These are phyloP conservation scores for Apiospora malaysiana DNA, from an alignment of 2,329 filamentous ascomycete species.

Conservation along the genomic window DNA sequence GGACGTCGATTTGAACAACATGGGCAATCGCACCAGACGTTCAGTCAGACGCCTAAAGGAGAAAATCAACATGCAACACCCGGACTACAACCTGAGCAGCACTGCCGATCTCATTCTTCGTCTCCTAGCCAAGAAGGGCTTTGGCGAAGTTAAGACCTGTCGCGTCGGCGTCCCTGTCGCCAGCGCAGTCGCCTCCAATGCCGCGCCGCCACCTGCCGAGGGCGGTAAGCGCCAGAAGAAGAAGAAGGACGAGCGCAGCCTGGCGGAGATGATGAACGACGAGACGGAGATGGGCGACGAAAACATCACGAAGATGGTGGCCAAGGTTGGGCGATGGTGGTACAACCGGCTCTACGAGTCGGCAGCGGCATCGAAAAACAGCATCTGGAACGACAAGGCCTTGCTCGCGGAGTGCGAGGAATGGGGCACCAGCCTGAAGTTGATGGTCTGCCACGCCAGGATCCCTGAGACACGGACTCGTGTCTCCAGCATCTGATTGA, in stretches of 20 bases:
- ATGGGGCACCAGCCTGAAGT: constrained; percentile 83
- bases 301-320: constrained; percentile 89
- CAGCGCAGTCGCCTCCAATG: constrained; percentile 48
- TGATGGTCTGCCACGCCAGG: constrained; percentile 90
- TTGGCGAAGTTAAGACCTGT: constrained; percentile 75
- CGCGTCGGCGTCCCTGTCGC: constrained; percentile 79
- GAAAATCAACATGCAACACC: constrained; percentile 65
- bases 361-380: constrained; percentile 59
- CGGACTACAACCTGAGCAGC: constrained; percentile 65
- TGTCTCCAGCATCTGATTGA: constrained; percentile 53
- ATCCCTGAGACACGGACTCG: constrained; percentile 66
- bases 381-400: constrained; percentile 80
- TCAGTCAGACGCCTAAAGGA: constrained; percentile 76
- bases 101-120: constrained; percentile 68
- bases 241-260: constrained; percentile 56
- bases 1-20: constrained; percentile 81
- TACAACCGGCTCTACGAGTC: constrained; percentile 90
- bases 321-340: constrained; percentile 94
- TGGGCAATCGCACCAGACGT: constrained; percentile 74
- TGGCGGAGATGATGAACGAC: constrained; percentile 77
- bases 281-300: constrained; percentile 76
- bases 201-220: constrained; percentile 23
- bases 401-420: constrained; percentile 86
- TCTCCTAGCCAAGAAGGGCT: constrained; percentile 71
- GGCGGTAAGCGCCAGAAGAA: constrained; percentile 38